Base-by-base conservation (phyloP, 345 rosid genomes). In the Lumnitzera littorea region DNA sequence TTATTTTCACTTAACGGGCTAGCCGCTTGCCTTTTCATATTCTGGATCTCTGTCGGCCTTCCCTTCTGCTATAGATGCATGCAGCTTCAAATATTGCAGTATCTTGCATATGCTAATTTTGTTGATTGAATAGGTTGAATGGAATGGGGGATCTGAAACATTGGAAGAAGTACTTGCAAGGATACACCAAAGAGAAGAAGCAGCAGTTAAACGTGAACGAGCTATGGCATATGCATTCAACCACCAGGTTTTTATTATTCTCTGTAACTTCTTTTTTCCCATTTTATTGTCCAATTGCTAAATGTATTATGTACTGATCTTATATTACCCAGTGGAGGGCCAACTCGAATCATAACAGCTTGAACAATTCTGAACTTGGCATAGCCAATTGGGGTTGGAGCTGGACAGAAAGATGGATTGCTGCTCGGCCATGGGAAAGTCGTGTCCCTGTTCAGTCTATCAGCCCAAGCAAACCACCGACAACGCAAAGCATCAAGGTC, bases 301-400 rank as follows among this genome's bases (percentile, higher is more conserved):
- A 52, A 52, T 3, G 20, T 25, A 52, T 25, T 12, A 41, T 23
- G 13, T 52, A 20, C 29, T 52, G 5, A 62, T 50, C 23, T 54
- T 74, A 51, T 56, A 66, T 47, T 63, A 58, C 11, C 11, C 81
- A 90, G 97, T 90, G 97, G 97, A 86, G 87, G 70, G 95, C 91
- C 6, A 81, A 79, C 76, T 82, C 86, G 1, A 76, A 73, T 57
- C 73, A 58, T 58, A 59, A 71, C 62, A 80, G 65, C 23, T 83
- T 87, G 58, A 62, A 72, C 15, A 72, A 78, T 25, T 78, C 76
- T 64, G 96, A 80, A 57, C 68, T 88, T 11, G 82, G 91, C 16
- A 94, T 86, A 76, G 81, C 83, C 0, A 85, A 83, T 47, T 94
- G 97, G 96, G 95, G 91, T 57, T 94, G 99, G 99, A 90, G 99